Base-by-base conservation (phyloP, 768 basidiomycete species). In the Naganishia friedmannii region DNA sequence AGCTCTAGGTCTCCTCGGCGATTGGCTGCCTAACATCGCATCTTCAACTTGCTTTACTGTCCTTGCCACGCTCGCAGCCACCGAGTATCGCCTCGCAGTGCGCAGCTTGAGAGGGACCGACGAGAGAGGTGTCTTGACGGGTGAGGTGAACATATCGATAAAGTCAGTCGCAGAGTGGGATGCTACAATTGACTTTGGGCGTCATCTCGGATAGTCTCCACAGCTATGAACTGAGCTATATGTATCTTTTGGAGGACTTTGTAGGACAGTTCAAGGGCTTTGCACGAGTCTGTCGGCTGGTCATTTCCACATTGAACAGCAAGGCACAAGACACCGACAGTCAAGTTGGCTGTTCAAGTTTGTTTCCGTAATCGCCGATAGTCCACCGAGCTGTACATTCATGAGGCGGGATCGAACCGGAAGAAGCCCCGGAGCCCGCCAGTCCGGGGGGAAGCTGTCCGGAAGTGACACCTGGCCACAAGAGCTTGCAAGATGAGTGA, bases 1-100 rank as follows among this genome's bases (percentile, higher is more conserved):
- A n/a, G 68, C 71, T 53, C 68, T 46, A 6, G 68, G 29, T 17
- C 32, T 56, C 8, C 39, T 39, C 19, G 39, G 39, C 3, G 60
- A 46, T 6, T 31, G 39, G 37, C n/a, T 42, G 13, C 48, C 48
- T 8, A 23, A 3, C n/a, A n/a, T 3, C 19, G 42, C 60, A 21
- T 21, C 19, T 29, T 23, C 34, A 0, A 65, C 17, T 65, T 65
- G 42, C 13, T 46, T 31, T 7, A 65, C 60, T 10, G 42, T 37
- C 28, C 26, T 46, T 17, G 21, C 60, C 0, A 46, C 21, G 39
- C 42, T n/a, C 5, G 26, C 23, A 23, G 37, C 60, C 7, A 65
- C 23, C 26, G 60, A 65, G 19, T 51, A 51, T 21, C 23, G 48
- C 21, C 48, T 23, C 23, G n/a, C n/a, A n/a, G 48, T n/a, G 3